Conservation (phyloP, 805 yeast species). For the Saccharomycopsis fibuligera region DNA sequence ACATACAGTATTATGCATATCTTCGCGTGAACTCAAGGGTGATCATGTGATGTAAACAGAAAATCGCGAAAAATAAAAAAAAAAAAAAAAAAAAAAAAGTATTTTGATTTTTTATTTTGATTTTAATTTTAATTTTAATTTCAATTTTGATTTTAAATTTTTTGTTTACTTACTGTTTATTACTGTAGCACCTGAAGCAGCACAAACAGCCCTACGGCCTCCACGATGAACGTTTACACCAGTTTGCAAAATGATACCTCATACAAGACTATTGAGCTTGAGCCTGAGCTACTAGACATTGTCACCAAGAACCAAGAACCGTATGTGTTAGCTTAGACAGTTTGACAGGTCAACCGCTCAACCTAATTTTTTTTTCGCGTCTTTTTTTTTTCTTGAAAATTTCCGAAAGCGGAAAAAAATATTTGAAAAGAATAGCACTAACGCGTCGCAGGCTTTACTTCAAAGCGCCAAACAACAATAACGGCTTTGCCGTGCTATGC, state of each 20-base stretch:
- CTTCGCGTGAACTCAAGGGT: no score
- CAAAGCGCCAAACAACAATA: constrained; percentile 32
- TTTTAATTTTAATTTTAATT: no score
- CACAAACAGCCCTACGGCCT: no score
- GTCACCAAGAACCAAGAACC: constrained; percentile 1
- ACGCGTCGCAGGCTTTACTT: constrained; percentile 21
- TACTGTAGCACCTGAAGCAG: no score
- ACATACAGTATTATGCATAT: no score
- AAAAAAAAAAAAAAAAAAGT: no score
- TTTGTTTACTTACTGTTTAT: neutral
- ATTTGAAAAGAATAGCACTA: neutral
- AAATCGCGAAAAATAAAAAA: no score
- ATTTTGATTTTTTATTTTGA: neutral
- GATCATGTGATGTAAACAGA: no score
- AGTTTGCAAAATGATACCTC: constrained; percentile 6
- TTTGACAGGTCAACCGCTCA: neutral
- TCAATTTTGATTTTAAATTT: neutral
- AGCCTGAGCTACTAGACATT: constrained; percentile 14
- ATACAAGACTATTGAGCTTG: constrained; percentile 17
- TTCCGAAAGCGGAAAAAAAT: neutral
- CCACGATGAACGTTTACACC: constrained; percentile 16
- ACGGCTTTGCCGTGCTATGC: constrained; percentile 51
- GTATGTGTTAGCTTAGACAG: constrained; percentile 2
- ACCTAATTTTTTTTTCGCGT: neutral
- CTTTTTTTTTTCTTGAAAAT: neutral